A percentile compares a stretch with the other conserved stretches of the same genome.
These are phyloP conservation scores for Mycotypha africana DNA, from an alignment of 371 early-diverging fungal species.

Conservation along the genomic window DNA sequence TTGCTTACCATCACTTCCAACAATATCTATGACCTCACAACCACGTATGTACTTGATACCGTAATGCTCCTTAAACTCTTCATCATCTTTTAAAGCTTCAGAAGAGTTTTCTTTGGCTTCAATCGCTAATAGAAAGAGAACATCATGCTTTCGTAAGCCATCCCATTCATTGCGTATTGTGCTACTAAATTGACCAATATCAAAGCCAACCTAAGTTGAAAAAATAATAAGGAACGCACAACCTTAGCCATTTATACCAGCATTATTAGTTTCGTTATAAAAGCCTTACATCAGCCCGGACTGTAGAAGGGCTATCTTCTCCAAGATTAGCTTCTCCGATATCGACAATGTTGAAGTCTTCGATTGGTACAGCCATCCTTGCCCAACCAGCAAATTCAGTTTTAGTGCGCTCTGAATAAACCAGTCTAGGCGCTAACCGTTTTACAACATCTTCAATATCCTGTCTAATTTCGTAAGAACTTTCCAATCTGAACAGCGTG, in stretches of 20 bases:
- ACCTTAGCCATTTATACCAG: not conserved
- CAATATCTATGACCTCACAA: constrained; percentile 73
- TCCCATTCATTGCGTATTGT: constrained; percentile 87
- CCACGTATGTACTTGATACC: constrained; percentile 82
- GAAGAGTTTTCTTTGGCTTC: constrained; percentile 54
- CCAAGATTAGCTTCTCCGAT: constrained; percentile 76
- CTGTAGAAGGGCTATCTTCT: constrained; percentile 63
- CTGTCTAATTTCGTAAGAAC: constrained; percentile 76
- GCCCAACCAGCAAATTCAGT: constrained; percentile 89
- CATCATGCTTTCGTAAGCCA: constrained; percentile 73
- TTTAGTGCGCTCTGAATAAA: constrained; percentile 46
- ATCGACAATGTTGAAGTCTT: constrained; percentile 59
- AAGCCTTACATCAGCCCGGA: constrained; percentile 67
- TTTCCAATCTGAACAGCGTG: constrained; percentile 77
- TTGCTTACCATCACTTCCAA: constrained; percentile 68
- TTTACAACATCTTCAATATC: constrained; percentile 86
- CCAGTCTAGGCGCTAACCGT: constrained; percentile 68
- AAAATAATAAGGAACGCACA: not conserved
- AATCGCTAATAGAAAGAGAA: constrained; percentile 73
- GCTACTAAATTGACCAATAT: constrained; percentile 60
- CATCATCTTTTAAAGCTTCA: constrained; percentile 37
- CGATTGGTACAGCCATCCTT: constrained; percentile 79
- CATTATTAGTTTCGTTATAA: not conserved
- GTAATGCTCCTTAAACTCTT: constrained; percentile 59
- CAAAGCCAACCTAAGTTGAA: constrained; percentile 35